Base-by-base conservation (phyloP, 2,329 filamentous ascomycete species). In the Fusarium oligoseptatum region DNA sequence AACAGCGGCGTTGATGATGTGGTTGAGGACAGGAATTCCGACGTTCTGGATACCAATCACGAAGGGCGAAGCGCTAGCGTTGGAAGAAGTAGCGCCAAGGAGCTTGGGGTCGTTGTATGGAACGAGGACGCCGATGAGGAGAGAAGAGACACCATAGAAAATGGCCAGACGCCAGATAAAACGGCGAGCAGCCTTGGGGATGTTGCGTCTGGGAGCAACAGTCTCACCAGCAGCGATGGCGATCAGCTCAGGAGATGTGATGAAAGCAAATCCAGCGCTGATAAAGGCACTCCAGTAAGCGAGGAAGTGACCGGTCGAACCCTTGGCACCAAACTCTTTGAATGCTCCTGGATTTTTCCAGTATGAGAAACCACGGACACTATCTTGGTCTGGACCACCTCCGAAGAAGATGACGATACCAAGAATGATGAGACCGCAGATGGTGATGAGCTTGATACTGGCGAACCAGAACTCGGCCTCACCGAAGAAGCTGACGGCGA, bases 1-100 rank as follows among this genome's bases (percentile, higher is more conserved):
- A 67, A 94, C 89, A 8, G 89, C 90, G 37, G 87, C 91, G 77
- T 94, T 94, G 83, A 94, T 91, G 72, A 93, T 86, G 48, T 88
- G 89, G 72, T 92, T 89, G 1, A 94, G 87, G 1, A 87, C 87
- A 1, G 84, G 82, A 75, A 95, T 94, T 8, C 89, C 87, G 4
- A 92, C 87, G 11, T 88, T 85, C 77, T 91, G 87, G 83, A 94
- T 94, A 29, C 92, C 92, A 68, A 91, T 89, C 24, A 91, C 90
- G 80, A 91, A 90, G 1, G 91, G 91, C 15, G 89, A 91, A 2
- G 90, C 88, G 4, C 86, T 87, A 7, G 90, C 78, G 81, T 84
- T 20, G 85, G 88, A 3, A 83, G 29, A 15, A 0, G 52, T 57
- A 10, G 88, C 89, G 62, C 88, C 89, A 29, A 88, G 61, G 14